Evolutionary conservation across 768 basidiomycete species (phyloP), one percentile per base, ranked within the genome.

Genomic region (Rhizopogon vinicolor): DNA sequence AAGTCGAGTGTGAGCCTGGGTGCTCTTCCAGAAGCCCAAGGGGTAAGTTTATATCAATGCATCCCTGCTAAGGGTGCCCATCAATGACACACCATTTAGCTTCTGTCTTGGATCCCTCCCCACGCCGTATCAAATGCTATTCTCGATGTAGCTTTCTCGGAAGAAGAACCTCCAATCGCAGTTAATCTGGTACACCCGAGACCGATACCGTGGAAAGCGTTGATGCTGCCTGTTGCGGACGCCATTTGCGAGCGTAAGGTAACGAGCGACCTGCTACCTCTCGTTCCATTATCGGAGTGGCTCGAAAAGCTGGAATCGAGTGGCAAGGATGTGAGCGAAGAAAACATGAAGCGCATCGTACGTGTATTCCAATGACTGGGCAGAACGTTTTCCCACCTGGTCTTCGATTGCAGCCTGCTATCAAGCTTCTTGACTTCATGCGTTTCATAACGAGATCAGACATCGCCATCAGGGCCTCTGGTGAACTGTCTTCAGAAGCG

Each of bases 291-390:
- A 49, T 29, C 37, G 3, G 63, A 70, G n/a, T 76, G 73, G 72
- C 28, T 70, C 39, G 44, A 53, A 14, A 60, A 57, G 10, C 50
- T 73, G 35, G 59, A 68, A 29, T 44, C 39, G 13, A 35, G 25
- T 19, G 56, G 52, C 7, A 41, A 56, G 10, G 43, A 55, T 39
- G 39, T 56, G 9, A 63, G 48, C 16, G 65, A 65, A 28, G 65
- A 63, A 37, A 63, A 64, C 29, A 60, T 69, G 16, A 62, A 58
- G 41, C 52, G 61, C 8, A 63, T 76, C 43, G 71, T 72, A 48
- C 52, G 73, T 66, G 52, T 58, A 63, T 29, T 65, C 78, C 54
- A 74, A 78, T 60, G 74, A 79, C 66, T 77, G 76, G 58, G 31
- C 70, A 80, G 10, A 70, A 73, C 14, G 63, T 80, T 51, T 65